These are phyloP conservation scores for Agaricus sinodeliciosus DNA, from an alignment of 768 basidiomycete genomes.

Conservation along the genomic window DNA sequence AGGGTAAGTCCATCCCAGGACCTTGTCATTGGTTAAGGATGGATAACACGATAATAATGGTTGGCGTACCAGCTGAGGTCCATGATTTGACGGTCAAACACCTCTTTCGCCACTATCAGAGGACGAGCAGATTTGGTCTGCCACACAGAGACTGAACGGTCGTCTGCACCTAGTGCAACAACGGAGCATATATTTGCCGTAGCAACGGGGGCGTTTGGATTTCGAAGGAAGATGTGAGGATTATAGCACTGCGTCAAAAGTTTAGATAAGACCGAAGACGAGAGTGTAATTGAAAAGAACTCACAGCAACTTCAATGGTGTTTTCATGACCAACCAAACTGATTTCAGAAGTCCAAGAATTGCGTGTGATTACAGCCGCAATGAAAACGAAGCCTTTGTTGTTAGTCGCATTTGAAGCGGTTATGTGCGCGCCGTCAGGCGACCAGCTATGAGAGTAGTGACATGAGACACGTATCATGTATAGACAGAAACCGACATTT, in stretches of 20 bases:
- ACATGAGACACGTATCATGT: background rate
- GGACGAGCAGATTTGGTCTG: slow-evolving; percentile 89
- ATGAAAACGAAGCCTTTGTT: slow-evolving; percentile 96
- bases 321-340: slow-evolving; percentile 97
- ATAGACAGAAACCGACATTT: slow-evolving; percentile 5
- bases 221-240: slow-evolving; percentile 87
- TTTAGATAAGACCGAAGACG: background rate
- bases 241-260: slow-evolving; percentile 64
- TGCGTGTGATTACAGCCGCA: slow-evolving; percentile 88
- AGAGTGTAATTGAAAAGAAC: slow-evolving; percentile 18
- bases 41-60: background rate
- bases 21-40: slow-evolving; percentile 37
- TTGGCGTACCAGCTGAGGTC: slow-evolving; percentile 84
- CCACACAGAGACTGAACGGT: slow-evolving; percentile 93
- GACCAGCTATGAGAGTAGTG: slow-evolving; percentile 73
- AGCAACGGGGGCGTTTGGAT: slow-evolving; percentile 55
- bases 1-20: slow-evolving; percentile 88
- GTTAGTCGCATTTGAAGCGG: slow-evolving; percentile 95
- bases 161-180: slow-evolving; percentile 90
- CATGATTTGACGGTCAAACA: slow-evolving; percentile 92
- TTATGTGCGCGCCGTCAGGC: slow-evolving; percentile 97
- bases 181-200: slow-evolving; percentile 87
- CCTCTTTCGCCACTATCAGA: slow-evolving; percentile 87
- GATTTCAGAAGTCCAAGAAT: slow-evolving; percentile 86
- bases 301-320: slow-evolving; percentile 90